Conservation (phyloP, 2,329 filamentous ascomycete species). For the Aspergillus carbonarius region DNA sequence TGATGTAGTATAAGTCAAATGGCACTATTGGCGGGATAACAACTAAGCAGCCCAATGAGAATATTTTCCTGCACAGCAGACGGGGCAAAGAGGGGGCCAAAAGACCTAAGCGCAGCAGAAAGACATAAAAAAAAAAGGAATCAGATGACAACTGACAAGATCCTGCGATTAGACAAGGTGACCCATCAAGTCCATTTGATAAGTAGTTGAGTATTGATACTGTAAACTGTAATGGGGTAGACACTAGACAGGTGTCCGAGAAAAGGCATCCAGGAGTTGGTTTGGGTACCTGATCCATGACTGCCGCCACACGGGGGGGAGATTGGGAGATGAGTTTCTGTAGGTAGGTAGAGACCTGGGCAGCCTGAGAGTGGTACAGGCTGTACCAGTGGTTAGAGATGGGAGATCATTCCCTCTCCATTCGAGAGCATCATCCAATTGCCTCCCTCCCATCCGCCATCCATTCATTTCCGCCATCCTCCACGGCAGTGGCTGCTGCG, state of each 20-base stretch:
- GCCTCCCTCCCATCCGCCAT: not conserved
- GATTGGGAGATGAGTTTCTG: not conserved
- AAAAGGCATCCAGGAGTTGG: not conserved
- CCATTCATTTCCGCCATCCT: not conserved
- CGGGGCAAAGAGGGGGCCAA: conserved; percentile 8
- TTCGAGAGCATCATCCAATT: not conserved
- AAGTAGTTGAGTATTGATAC: not conserved
- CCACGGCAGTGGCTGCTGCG: not conserved
- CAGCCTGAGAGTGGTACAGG: not conserved
- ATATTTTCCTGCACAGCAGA: conserved; percentile 1
- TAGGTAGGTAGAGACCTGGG: no score
- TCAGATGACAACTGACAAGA: not conserved
- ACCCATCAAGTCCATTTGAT: not conserved
- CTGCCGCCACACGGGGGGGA: not conserved
- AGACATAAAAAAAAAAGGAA: not conserved
- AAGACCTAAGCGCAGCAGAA: conserved; percentile 3
- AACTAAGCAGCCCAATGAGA: conserved; percentile 16
- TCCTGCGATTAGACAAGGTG: not conserved
- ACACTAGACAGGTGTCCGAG: not conserved
- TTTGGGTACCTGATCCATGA: not conserved
- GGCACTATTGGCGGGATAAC: conserved; percentile 21
- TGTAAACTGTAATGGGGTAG: not conserved
- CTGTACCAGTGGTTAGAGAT: not conserved
- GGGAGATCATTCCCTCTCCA: not conserved
- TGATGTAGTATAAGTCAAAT: conserved; percentile 17